Evolutionary conservation across 495 filamentous ascomycete species (phyloP).

Genomic region (Aspergillus ostianus): DNA sequence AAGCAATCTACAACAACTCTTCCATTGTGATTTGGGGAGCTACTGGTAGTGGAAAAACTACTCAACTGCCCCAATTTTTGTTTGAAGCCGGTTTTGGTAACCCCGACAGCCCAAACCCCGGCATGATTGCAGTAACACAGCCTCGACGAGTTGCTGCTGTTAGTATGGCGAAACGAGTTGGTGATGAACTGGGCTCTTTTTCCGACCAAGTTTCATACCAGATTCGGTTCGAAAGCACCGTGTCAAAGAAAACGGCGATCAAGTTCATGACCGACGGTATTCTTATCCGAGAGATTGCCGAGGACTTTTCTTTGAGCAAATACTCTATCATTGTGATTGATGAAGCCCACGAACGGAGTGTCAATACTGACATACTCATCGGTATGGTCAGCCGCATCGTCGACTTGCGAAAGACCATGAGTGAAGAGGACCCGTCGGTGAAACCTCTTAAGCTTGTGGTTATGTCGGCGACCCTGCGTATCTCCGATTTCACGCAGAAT

Average conservation of each 20-base stretch:
- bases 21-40: constrained; percentile 91
- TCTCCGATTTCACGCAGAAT: constrained; percentile 89
- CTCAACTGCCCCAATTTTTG: constrained; percentile 92
- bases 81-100: constrained; percentile 91
- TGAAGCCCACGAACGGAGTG: constrained; percentile 95
- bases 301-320: constrained; percentile 87
- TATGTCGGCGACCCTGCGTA: constrained; percentile 93
- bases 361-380: constrained; percentile 96
- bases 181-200: constrained; percentile 72
- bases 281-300: constrained; percentile 82
- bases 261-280: constrained; percentile 99
- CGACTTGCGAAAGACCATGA: constrained; percentile 67
- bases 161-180: constrained; percentile 91
- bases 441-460: constrained; percentile 90
- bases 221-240: constrained; percentile 89
- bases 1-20: constrained; percentile 87
- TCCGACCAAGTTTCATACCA: constrained; percentile 80
- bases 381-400: constrained; percentile 94
- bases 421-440: constrained; percentile 57
- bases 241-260: constrained; percentile 79
- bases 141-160: constrained; percentile 90
- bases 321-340: constrained; percentile 95
- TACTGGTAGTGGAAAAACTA: constrained; percentile 96
- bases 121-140: constrained; percentile 93
- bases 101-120: constrained; percentile 72